Percentiles rank a stretch among this genome's conserved stretches.
phyloP scores from a whole-genome alignment of 1,284 basidiomycete species.

The Boletus mariae region DNA sequence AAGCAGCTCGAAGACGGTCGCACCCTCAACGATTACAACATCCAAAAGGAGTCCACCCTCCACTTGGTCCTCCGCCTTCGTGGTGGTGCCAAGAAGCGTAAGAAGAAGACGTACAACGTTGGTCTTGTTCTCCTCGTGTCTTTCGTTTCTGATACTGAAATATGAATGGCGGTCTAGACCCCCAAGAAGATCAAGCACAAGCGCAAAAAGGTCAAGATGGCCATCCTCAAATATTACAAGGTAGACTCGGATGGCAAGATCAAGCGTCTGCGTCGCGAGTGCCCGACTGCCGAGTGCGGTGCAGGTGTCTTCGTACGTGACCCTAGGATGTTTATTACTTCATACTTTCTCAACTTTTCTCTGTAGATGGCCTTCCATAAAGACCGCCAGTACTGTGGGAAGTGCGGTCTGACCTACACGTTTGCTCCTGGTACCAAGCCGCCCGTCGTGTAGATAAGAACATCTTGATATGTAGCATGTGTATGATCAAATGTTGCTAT shows the following conservation, averaged over 20 bases:
- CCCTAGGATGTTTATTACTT: background rate
- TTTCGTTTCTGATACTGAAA: constrained; percentile 7
- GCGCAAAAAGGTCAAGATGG: constrained; percentile 99
- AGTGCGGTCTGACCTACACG: constrained; percentile 89
- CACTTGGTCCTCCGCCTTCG: constrained; percentile 94
- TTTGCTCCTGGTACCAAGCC: constrained; percentile 80
- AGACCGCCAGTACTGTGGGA: constrained; percentile 94
- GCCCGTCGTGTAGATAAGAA: constrained; percentile 50
- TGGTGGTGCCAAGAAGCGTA: constrained; percentile 98
- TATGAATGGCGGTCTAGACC: constrained; percentile 51
- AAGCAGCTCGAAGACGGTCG: constrained; percentile 97
- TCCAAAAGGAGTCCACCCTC: constrained; percentile 95
- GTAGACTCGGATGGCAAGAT: constrained; percentile 99
- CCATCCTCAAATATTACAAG: constrained; percentile 99
- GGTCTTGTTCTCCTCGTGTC: constrained; percentile 22
- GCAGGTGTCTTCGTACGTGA: constrained; percentile 87
- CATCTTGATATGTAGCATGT: constrained; percentile 10
- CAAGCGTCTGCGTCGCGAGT: constrained; percentile 97
- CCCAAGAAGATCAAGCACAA: constrained; percentile 99
- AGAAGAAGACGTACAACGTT: constrained; percentile 99
- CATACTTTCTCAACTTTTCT: background rate
- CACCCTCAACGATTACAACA: constrained; percentile 89
- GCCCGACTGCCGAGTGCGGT: constrained; percentile 87
- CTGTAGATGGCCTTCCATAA: constrained; percentile 89
- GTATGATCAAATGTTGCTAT: constrained; percentile 14